Base-by-base conservation (phyloP, 2,329 filamentous ascomycete species). In the Achaetomium macrosporum region DNA sequence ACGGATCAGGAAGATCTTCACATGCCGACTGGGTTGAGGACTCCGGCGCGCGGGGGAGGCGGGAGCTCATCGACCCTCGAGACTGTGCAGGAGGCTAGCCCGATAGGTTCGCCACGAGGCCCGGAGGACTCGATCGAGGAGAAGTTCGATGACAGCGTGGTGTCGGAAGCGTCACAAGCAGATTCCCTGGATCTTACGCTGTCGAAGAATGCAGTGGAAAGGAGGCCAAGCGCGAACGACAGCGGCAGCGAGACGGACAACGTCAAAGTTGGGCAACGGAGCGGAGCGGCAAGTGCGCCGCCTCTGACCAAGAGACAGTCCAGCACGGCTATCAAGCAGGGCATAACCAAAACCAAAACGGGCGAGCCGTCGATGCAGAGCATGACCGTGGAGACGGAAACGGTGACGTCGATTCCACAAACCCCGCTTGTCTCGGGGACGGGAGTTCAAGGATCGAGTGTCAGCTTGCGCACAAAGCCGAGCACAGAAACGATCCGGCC, bases 381-480 rank as follows among this genome's bases (percentile, higher is more conserved):
- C 63, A 96, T 99, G 90, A 97, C 90, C 10, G 92, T 97, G 13
- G 93, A 99, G 73, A 96, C 93, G 0, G 93, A 99, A 70, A 95
- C 91, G 0, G 93, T 99, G 36, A 87, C 83, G 41, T 95, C 91
- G 3, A 87, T 96, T 50, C 90, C 91, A 11, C 91, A 95, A 65
- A 81, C 91, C 29, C 83, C 86, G 10, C 76, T 96, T 29, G 84
- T 85, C 7, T 72, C 77, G 33, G 81, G 81, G 36, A 76, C 78
- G n/a, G 83, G 83, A 17, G 76, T 79, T 16, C 81, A 82, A 53
- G 84, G 87, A 41, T 70, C 73, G 29, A 83, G 77, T 62, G 84
- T 87, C 41, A 95, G 87, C 59, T 73, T 99, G 42, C 85, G 90
- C 62, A 80, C 89, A 53, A 95, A 95, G 68, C 84, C 87, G 8